These are phyloP conservation scores for Brassica hybrid DNA, from an alignment of 441 rosid species.

Conservation along the genomic window DNA sequence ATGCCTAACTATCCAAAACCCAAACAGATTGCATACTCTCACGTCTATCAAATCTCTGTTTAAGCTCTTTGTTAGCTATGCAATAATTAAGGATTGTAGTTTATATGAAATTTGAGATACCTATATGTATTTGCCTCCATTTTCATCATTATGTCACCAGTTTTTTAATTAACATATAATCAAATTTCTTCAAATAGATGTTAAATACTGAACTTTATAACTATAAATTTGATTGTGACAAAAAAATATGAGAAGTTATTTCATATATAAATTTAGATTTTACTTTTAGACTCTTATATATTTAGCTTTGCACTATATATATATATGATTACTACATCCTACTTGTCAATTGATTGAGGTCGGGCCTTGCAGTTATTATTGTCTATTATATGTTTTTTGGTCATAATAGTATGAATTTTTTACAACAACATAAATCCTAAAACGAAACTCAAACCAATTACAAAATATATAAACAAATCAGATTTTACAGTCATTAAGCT, in stretches of 20 bases:
- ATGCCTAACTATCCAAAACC: constrained; percentile 22
- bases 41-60: background rate
- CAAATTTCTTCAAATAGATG: background rate
- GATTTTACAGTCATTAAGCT: too few relatives aligned
- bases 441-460: background rate
- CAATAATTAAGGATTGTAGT: background rate
- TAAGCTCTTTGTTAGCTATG: background rate
- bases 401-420: background rate
- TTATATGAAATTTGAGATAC: background rate
- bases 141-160: background rate
- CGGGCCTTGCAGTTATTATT: background rate
- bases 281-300: background rate
- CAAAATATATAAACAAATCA: too few relatives aligned
- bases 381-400: background rate
- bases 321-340: background rate
- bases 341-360: constrained; percentile 22
- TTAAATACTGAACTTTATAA: background rate
- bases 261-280: background rate
- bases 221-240: too few relatives aligned
- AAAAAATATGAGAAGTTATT: background rate
- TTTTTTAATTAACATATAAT: background rate
- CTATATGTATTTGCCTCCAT: background rate
- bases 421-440: background rate
- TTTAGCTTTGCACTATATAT: background rate
- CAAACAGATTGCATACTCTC: constrained; percentile 1